phyloP scores from a whole-genome alignment of 2,329 filamentous ascomycete genomes.

The Scortechinia acanthostroma region DNA sequence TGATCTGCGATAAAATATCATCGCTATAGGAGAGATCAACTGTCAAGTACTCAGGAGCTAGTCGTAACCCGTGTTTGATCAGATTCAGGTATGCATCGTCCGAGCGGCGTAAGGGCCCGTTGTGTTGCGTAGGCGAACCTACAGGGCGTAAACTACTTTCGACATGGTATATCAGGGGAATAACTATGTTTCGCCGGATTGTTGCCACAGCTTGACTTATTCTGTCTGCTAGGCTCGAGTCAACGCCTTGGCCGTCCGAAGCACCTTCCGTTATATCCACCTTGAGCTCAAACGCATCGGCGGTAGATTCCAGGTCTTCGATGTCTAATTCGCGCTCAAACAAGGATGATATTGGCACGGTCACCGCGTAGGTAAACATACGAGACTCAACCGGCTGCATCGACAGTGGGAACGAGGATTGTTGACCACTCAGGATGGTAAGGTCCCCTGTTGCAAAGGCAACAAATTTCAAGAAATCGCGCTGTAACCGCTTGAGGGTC shows the following conservation, averaged over 20 bases:
- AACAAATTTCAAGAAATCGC: conserved; percentile 65
- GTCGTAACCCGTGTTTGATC: conserved; percentile 48
- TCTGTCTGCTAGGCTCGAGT: conserved; percentile 28
- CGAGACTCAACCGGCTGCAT: conserved; percentile 50
- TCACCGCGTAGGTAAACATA: conserved; percentile 61
- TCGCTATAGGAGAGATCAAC: conserved; percentile 53
- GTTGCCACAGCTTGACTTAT: conserved; percentile 51
- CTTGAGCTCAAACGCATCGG: conserved; percentile 59
- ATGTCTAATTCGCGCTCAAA: conserved; percentile 45
- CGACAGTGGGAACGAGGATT: conserved; percentile 54
- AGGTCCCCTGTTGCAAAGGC: conserved; percentile 47
- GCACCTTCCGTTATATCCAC: conserved; percentile 27
- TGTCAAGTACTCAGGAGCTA: conserved; percentile 56
- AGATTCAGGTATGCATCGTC: conserved; percentile 40
- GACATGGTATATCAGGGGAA: conserved; percentile 48
- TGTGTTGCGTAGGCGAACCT: conserved; percentile 20
- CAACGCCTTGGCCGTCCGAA: conserved; percentile 17
- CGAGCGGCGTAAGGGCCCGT: conserved; percentile 10
- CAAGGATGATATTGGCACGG: conserved; percentile 50
- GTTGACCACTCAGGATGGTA: conserved; percentile 49
- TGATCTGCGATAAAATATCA: conserved; percentile 36
- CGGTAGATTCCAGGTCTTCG: conserved; percentile 57
- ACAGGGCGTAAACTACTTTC: conserved; percentile 17
- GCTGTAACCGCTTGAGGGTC: conserved; percentile 60
- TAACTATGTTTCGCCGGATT: conserved; percentile 55